Evolutionary conservation across 1,284 basidiomycete species (phyloP).

Genomic region (Takashimella koratensis): DNA sequence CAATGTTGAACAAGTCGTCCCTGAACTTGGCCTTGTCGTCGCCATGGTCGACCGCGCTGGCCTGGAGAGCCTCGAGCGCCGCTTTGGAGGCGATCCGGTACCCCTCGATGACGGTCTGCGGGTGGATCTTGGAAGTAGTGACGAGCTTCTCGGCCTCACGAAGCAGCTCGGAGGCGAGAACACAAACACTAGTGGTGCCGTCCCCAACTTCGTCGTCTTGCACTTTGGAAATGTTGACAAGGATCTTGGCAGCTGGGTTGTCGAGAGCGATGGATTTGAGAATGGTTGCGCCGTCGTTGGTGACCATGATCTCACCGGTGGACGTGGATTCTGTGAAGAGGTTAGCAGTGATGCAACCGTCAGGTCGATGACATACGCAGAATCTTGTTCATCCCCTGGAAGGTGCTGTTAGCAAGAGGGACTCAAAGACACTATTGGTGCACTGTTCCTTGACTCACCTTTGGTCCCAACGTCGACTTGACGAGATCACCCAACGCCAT

Average conservation of each 20-base stretch:
- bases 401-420: not conserved
- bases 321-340: slow-evolving; percentile 71
- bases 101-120: slow-evolving; percentile 99
- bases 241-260: slow-evolving; percentile 97
- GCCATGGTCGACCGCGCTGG: slow-evolving; percentile 75
- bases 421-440: too few species aligned
- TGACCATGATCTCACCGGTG: slow-evolving; percentile 90
- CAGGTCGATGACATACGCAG: slow-evolving; percentile 35
- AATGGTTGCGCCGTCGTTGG: slow-evolving; percentile 98
- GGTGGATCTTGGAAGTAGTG: slow-evolving; percentile 80
- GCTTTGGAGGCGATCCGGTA: slow-evolving; percentile 88
- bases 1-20: slow-evolving; percentile 92
- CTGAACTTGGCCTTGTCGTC: slow-evolving; percentile 73
- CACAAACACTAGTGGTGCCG: slow-evolving; percentile 92
- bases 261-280: slow-evolving; percentile 96
- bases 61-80: slow-evolving; percentile 79
- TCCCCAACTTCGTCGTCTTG: slow-evolving; percentile 99
- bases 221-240: slow-evolving; percentile 99
- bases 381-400: slow-evolving; percentile 54
- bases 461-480: slow-evolving; percentile 96
- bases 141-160: slow-evolving; percentile 96
- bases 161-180: slow-evolving; percentile 86
- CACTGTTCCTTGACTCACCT: slow-evolving; percentile 65
- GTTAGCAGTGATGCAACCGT: not conserved
- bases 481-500: slow-evolving; percentile 95